Base-by-base conservation (phyloP, 2,329 filamentous ascomycete species). In the Ascochyta pisi region DNA sequence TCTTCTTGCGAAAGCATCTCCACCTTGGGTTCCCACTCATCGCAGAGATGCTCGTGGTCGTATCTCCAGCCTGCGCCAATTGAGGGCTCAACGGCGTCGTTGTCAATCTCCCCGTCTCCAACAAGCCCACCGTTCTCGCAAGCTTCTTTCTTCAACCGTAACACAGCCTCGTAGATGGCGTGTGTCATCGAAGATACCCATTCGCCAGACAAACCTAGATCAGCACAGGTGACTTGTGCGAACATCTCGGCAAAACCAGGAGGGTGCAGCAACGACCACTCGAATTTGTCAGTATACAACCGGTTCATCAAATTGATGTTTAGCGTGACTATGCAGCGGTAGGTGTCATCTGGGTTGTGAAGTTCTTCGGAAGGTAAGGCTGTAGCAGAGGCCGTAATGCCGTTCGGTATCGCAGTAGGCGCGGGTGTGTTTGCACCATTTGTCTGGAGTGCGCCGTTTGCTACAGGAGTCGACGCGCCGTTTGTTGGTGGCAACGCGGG, bases 41-140 rank as follows among this genome's bases (percentile, higher is more conserved):
- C 74, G 38, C 79, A 93, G 3, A 98, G 83, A 56, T 92, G 89
- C 70, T 98, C 95, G 3, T 92, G 91, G 64, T 99, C 95, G 73
- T 97, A 96, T 61, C 95, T 85, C 94, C 95, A 98, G 3, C 95
- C 95, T 13, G 93, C 92, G 56, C 93, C 91, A n/a, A 89, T 87
- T 3, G 81, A 80, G 6, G 69, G 69, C 64, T 92, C 88, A 8
- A 90, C 90, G 2, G 93, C 90, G 71, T 96, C 91, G 70, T 97
- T 97, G 62, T 94, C 91, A 45, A 96, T 87, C 58, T 96, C 91
- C 13, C 85, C 84, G 64, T 84, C 84, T 16, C 83, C 87, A 15
- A 96, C 88, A 7, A 97, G 79, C 1, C 92, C 92, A 34, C 92
- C 92, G 35, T 92, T 92, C 74, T 98, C 95, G 69, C 93, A 96